A percentile compares a stretch with the other conserved stretches of the same genome.
phyloP scores from a whole-genome alignment of 1,139 yeast genomes.

The Debaryomyces sp. region DNA sequence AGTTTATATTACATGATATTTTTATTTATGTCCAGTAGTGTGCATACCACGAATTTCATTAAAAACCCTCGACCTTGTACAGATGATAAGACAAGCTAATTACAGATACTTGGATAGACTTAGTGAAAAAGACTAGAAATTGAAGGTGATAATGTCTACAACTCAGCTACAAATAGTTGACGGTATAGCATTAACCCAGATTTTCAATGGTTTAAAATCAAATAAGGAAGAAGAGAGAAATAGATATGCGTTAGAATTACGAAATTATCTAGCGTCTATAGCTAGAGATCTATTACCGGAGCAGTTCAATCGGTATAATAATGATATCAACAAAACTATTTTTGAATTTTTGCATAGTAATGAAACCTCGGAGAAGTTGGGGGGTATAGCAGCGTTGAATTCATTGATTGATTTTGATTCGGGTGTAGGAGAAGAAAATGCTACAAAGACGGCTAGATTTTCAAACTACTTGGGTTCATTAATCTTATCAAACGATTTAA shows the following conservation, averaged over 20 bases:
- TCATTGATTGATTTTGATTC: slow-evolving; percentile 79
- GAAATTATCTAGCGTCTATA: slow-evolving; percentile 65
- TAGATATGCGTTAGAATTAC: slow-evolving; percentile 66
- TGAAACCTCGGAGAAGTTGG: slow-evolving; percentile 73
- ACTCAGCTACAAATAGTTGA: slow-evolving; percentile 45
- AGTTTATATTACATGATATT: slow-evolving; percentile 1
- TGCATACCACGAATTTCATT: not conserved
- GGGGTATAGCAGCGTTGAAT: slow-evolving; percentile 91
- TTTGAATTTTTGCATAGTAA: slow-evolving; percentile 82
- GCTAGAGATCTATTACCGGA: slow-evolving; percentile 79
- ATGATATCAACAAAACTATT: slow-evolving; percentile 83
- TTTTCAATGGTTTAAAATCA: slow-evolving; percentile 56
- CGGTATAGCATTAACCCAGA: slow-evolving; percentile 55
- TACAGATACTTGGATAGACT: not conserved
- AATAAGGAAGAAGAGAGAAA: slow-evolving; percentile 52
- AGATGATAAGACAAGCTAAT: not conserved
- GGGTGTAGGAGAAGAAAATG: slow-evolving; percentile 69
- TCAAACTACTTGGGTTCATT: slow-evolving; percentile 84
- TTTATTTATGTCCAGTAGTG: slow-evolving; percentile 1
- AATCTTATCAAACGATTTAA: slow-evolving; percentile 79
- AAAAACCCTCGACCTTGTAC: not conserved
- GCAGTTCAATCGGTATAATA: slow-evolving; percentile 77
- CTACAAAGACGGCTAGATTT: slow-evolving; percentile 86
- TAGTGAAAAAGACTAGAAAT: not conserved
- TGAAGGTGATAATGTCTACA: slow-evolving; percentile 26